Evolutionary conservation across 495 filamentous ascomycete genomes (phyloP).

Genomic region (Opeltia flavorubescens): DNA sequence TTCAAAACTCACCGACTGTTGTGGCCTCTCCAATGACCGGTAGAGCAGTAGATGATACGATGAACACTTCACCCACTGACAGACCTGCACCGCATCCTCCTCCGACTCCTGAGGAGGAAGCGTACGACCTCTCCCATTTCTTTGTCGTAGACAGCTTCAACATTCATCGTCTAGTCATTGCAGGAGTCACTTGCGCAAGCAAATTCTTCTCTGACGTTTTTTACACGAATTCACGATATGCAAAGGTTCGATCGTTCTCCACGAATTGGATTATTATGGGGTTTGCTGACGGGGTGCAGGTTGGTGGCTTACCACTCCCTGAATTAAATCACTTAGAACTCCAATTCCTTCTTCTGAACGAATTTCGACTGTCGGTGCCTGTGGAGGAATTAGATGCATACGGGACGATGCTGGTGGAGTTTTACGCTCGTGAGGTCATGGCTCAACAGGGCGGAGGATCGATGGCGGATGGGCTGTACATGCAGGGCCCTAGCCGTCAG

Average conservation of each 20-base stretch:
- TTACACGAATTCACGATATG: slow-evolving; percentile 97
- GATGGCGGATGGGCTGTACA: slow-evolving; percentile 3
- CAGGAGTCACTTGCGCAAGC: slow-evolving; percentile 94
- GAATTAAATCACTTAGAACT: slow-evolving; percentile 96
- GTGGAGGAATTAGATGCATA: slow-evolving; percentile 96
- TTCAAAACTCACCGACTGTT: background rate
- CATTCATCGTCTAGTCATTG: slow-evolving; percentile 93
- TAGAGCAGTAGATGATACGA: background rate
- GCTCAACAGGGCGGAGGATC: slow-evolving; percentile 39
- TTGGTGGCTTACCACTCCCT: slow-evolving; percentile 87
- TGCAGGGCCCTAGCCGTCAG: too few relatives aligned
- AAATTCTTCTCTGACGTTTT: slow-evolving; percentile 99
- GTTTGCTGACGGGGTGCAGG: slow-evolving; percentile 35
- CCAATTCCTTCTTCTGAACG: slow-evolving; percentile 91
- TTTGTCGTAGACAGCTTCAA: slow-evolving; percentile 99
- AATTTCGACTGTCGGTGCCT: slow-evolving; percentile 87
- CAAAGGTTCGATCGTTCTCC: slow-evolving; percentile 55
- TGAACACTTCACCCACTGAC: background rate
- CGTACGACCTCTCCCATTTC: slow-evolving; percentile 57
- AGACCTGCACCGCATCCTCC: slow-evolving; percentile 17
- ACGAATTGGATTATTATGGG: slow-evolving; percentile 1
- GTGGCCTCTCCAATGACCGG: background rate
- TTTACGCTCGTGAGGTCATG: slow-evolving; percentile 86
- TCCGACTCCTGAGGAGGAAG: slow-evolving; percentile 25
- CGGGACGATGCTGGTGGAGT: slow-evolving; percentile 97